These are phyloP conservation scores for Miscanthus sacchariflorus DNA, from an alignment of 202 grass and related monocot genomes.

Conservation along the genomic window DNA sequence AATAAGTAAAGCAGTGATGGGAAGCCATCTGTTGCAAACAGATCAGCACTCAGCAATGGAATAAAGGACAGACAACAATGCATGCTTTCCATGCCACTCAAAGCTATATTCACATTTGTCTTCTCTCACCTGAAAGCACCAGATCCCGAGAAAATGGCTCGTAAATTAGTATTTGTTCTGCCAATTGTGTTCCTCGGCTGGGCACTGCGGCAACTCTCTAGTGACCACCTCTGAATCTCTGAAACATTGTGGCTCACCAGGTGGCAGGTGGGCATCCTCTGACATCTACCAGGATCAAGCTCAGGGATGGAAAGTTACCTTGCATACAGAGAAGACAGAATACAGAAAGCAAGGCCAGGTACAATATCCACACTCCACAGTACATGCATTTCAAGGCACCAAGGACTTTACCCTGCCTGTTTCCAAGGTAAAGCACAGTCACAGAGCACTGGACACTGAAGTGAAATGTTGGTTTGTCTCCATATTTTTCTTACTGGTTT, in stretches of 20 bases:
- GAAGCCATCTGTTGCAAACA: slow-evolving; percentile 34
- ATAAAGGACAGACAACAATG: slow-evolving; percentile 25
- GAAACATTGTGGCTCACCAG: slow-evolving; percentile 57
- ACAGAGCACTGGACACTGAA: not conserved
- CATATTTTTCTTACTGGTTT: slow-evolving; percentile 18
- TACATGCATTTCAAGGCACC: slow-evolving; percentile 73
- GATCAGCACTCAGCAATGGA: slow-evolving; percentile 20
- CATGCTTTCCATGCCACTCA: slow-evolving; percentile 30
- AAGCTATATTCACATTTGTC: slow-evolving; percentile 17
- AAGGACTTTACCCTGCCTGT: slow-evolving; percentile 64
- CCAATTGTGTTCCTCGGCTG: slow-evolving; percentile 44
- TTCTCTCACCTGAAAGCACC: slow-evolving; percentile 21
- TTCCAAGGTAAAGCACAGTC: slow-evolving; percentile 53
- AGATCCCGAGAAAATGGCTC: slow-evolving; percentile 52
- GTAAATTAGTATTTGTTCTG: slow-evolving; percentile 49
- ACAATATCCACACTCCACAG: slow-evolving; percentile 57
- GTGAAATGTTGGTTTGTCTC: not conserved
- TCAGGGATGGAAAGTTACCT: slow-evolving; percentile 65
- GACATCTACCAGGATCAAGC: slow-evolving; percentile 69
- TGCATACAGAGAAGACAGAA: slow-evolving; percentile 64
- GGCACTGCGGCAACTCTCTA: slow-evolving; percentile 53
- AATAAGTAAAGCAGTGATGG: not conserved
- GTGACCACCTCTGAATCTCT: slow-evolving; percentile 51
- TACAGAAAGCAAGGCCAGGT: slow-evolving; percentile 59
- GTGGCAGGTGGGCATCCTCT: slow-evolving; percentile 60